Evolutionary conservation across 495 filamentous ascomycete species (phyloP).

Genomic region (Clohesyomyces aquaticus): DNA sequence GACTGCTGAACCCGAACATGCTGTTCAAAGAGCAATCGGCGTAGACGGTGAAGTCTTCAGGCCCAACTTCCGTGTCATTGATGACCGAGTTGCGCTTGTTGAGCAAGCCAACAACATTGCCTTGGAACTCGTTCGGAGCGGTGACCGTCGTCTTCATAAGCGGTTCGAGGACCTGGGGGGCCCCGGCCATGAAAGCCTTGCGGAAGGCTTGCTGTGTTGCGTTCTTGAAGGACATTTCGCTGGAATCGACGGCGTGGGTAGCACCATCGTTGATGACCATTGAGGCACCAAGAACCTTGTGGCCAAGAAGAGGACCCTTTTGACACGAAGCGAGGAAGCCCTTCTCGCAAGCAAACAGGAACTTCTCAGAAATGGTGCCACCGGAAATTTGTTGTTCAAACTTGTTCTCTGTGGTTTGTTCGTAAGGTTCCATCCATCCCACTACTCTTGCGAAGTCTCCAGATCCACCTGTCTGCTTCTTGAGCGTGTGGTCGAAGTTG

Average conservation of each 20-base stretch:
- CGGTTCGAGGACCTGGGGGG: conserved; percentile 85
- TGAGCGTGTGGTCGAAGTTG: conserved; percentile 90
- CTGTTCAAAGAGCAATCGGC: conserved; percentile 91
- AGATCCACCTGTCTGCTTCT: conserved; percentile 94
- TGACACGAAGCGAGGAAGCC: conserved; percentile 85
- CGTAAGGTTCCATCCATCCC: conserved; percentile 89
- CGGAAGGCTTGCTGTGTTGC: conserved; percentile 97
- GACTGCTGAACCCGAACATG: conserved; percentile 95
- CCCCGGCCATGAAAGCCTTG: conserved; percentile 81
- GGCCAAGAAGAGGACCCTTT: conserved; percentile 89
- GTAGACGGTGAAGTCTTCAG: conserved; percentile 92
- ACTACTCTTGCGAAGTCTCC: conserved; percentile 95
- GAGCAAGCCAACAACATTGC: conserved; percentile 88
- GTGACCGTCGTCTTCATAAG: conserved; percentile 98
- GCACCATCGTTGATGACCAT: conserved; percentile 98
- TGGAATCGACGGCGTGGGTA: conserved; percentile 97
- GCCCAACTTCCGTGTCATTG: conserved; percentile 90
- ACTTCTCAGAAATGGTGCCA: conserved; percentile 94
- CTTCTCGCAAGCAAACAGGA: conserved; percentile 92
- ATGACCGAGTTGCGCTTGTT: conserved; percentile 97
- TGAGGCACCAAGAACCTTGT: conserved; percentile 83
- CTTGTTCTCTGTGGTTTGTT: conserved; percentile 69
- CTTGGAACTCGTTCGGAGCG: conserved; percentile 97
- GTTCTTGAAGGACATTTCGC: conserved; percentile 97
- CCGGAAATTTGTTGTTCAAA: conserved; percentile 88